A percentile compares a stretch with the other conserved stretches of the same genome.
These are phyloP conservation scores for Coix lacrymajobi DNA, from an alignment of 176 grass and related monocot species.

Conservation along the genomic window DNA sequence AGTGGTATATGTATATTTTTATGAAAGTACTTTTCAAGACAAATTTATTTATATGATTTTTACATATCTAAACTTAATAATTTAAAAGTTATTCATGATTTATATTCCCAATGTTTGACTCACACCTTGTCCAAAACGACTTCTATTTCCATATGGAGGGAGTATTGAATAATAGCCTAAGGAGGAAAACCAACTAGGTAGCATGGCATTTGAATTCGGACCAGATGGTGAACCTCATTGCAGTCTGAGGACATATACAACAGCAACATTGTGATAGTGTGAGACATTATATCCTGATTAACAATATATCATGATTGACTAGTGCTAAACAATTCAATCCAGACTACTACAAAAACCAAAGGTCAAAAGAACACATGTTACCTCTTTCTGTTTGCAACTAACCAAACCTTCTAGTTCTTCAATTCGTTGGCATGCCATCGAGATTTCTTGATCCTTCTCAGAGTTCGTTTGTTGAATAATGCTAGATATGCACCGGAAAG, in stretches of 20 bases:
- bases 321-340: background rate
- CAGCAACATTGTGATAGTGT: background rate
- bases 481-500: slow-evolving; percentile 82
- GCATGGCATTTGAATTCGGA: background rate
- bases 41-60: too few species aligned
- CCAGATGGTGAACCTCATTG: background rate
- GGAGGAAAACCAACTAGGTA: background rate
- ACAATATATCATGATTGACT: background rate
- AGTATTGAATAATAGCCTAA: background rate
- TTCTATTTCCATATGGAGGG: too few species aligned
- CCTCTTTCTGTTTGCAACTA: slow-evolving; percentile 79
- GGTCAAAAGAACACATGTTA: slow-evolving; percentile 11
- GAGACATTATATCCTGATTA: background rate
- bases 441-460: slow-evolving; percentile 82
- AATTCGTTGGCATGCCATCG: slow-evolving; percentile 45
- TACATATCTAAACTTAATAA: too few species aligned
- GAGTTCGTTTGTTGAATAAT: slow-evolving; percentile 74
- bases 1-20: too few species aligned
- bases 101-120: too few species aligned
- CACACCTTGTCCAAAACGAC: too few species aligned
- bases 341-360: background rate
- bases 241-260: background rate
- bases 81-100: too few species aligned
- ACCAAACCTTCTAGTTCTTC: slow-evolving; percentile 76
- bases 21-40: too few species aligned